A percentile compares a stretch with the other conserved stretches of the same genome.
Evolutionary conservation across 2,329 filamentous ascomycete genomes (phyloP).

Genomic region (Daldinia eschscholtzii): DNA sequence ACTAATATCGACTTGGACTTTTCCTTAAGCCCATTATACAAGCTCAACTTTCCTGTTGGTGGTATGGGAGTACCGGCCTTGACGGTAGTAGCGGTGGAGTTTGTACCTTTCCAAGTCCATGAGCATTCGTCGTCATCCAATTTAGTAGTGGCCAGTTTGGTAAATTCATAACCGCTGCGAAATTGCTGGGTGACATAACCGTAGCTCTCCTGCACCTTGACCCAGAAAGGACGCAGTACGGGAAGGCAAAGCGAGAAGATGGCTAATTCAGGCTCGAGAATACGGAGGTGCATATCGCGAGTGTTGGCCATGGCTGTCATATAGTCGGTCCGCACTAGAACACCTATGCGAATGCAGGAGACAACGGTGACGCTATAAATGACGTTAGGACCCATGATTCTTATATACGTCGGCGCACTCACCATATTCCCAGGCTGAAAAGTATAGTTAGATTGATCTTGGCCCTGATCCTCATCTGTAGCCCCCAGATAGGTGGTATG

Average conservation of each 20-base stretch:
- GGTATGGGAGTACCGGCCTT: neutral
- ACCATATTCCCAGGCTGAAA: conserved; percentile 60
- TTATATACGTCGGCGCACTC: conserved; percentile 40
- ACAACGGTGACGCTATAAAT: conserved; percentile 22
- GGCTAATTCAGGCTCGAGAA: conserved; percentile 37
- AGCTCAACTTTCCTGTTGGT: neutral
- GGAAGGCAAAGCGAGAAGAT: conserved; percentile 35
- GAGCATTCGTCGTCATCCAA: neutral
- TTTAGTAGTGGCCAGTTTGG: neutral
- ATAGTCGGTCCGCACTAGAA: neutral
- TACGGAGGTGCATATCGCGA: conserved; percentile 30
- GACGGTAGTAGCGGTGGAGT: neutral
- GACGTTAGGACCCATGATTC: neutral
- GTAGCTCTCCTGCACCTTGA: conserved; percentile 10
- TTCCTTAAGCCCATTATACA: neutral
- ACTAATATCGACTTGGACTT: neutral
- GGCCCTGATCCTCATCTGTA: conserved; percentile 58
- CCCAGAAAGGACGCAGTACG: conserved; percentile 31
- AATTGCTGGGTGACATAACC: neutral
- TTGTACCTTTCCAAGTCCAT: neutral
- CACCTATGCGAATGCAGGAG: conserved; percentile 21
- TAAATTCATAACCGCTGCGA: neutral
- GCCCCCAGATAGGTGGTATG: conserved; percentile 60
- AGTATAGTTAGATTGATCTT: conserved; percentile 59
- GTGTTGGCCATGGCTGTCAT: neutral